These are phyloP conservation scores for Sporothrix globosa DNA, from an alignment of 2,329 filamentous ascomycete genomes.

Conservation along the genomic window DNA sequence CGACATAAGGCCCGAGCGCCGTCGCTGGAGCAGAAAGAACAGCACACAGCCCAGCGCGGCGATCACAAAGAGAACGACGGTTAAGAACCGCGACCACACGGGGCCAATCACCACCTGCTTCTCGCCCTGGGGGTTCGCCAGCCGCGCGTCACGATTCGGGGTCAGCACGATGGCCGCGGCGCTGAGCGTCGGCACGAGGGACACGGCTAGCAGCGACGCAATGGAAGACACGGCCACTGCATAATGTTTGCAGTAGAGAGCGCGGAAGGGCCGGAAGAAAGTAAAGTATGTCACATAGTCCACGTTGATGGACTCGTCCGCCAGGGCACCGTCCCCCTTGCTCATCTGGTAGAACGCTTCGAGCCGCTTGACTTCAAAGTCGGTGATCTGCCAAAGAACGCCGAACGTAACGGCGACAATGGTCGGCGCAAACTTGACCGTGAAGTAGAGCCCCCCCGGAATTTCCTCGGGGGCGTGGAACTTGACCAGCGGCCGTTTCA, in stretches of 20 bases:
- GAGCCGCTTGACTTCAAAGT: constrained; percentile 67
- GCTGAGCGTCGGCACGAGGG: constrained; percentile 69
- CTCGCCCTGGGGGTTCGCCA: constrained; percentile 45
- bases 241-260: constrained; percentile 65
- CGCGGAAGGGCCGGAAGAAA: constrained; percentile 66
- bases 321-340: constrained; percentile 61
- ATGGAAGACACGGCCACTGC: constrained; percentile 69
- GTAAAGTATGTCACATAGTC: constrained; percentile 72
- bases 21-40: constrained; percentile 62
- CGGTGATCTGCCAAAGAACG: constrained; percentile 67
- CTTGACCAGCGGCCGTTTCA: constrained; percentile 49
- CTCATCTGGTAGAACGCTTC: constrained; percentile 70
- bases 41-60: constrained; percentile 61
- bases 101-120: constrained; percentile 62
- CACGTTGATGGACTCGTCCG: constrained; percentile 70
- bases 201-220: constrained; percentile 66
- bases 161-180: constrained; percentile 63
- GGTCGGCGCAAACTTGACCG: constrained; percentile 66
- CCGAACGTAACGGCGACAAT: constrained; percentile 64
- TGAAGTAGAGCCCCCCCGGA: constrained; percentile 58
- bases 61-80: constrained; percentile 58
- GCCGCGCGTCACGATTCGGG: constrained; percentile 54
- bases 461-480: constrained; percentile 58
- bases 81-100: constrained; percentile 65
- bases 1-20: constrained; percentile 67